Base-by-base conservation (phyloP, 352 stramenopile species). In the Blastocystis sp. region DNA sequence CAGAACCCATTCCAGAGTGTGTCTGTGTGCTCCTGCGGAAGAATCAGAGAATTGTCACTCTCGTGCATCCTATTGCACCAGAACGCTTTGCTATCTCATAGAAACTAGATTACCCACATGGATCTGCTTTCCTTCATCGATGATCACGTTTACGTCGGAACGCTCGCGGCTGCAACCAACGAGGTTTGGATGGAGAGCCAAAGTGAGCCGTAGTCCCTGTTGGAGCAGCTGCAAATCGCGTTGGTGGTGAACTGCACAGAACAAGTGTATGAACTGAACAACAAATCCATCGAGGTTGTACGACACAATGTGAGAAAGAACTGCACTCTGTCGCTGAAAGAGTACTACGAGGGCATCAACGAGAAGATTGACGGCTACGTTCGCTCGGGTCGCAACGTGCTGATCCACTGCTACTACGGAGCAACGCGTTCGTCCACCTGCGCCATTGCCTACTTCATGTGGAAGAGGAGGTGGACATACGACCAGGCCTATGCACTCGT, bases 381-480 rank as follows among this genome's bases (percentile, higher is more conserved):
- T 13, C 19, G 29, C 4, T 59, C 29, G 45, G 45, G 66, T 21
- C 19, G 41, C 16, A 66, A 66, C 21, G 74, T 85, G 29, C 51
- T 85, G 3, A 85, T 85, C 70, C 74, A 85, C 45, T 85, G 74
- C 50, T 39, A 41, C 3, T 85, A 69, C 35, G 74, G 74, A 55
- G 19, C 50, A n/a, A 85, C 74, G 24, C 45, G 74, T n/a, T 85
- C 74, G 26, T 85, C 51, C 33, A 69, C 74, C 13, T 85, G 74
- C 45, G 74, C 74, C 29, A 85, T 85, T 69, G 45, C n/a, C 9
- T 85, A 85, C 55, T 67, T 50, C 29, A 85, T 85, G 31, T 85
- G 74, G 74, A 85, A 69, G 74, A 51, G 66, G 21, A 51, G 29
- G 24, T 67, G 41, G 4, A 2, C n/a, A 9, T 85, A 67, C 26